Base-by-base conservation (phyloP, 2,329 filamentous ascomycete genomes). In the Cladosporium sp. region DNA sequence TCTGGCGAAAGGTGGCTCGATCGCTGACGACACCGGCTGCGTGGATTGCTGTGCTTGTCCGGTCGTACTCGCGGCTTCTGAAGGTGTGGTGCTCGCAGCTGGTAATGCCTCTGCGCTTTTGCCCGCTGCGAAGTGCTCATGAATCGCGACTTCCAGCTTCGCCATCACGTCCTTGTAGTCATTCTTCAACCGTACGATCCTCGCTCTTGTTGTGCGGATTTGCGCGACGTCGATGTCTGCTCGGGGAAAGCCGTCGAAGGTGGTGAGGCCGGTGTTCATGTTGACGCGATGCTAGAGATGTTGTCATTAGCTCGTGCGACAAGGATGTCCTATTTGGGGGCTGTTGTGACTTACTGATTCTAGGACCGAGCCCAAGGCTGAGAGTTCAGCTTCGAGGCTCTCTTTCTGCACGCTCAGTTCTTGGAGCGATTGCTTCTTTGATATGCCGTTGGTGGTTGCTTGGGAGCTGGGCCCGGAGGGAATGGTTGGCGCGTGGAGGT, bases 221-320 rank as follows among this genome's bases (percentile, higher is more conserved):
- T 97, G 94, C 28, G 95, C 90, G 68, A 99, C 91, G 77, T 99
- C 95, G 69, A 99, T 89, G 78, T 99, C 95, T 72, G 91, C 89
- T 75, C 95, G 87, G 34, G 95, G 95, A 76, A 92, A 99, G 57
- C 95, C 95, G 79, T 98, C 95, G 67, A 88, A 86, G 16, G 94
- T 97, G 26, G 92, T 87, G 46, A 99, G 86, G 65, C 88, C 84
- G 8, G 95, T 97, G 73, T 90, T 89, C 95, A 99, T 99, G 73
- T 91, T 89, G 62, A 97, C 94, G 53, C 90, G 89, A 82, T 98
- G 94, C 93, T 97, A 73, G n/a, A 69, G 46, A 73, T 58, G 70
- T 34, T 61, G 18, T n/a, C n/a, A 26, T 65, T 63, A 65, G 54
- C 13, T 34, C 14, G 10, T 18, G 21, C 2, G 25, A 18, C 16